Evolutionary conservation across 1,284 basidiomycete genomes (phyloP).

Genomic region (Ceratobasidium sp.): DNA sequence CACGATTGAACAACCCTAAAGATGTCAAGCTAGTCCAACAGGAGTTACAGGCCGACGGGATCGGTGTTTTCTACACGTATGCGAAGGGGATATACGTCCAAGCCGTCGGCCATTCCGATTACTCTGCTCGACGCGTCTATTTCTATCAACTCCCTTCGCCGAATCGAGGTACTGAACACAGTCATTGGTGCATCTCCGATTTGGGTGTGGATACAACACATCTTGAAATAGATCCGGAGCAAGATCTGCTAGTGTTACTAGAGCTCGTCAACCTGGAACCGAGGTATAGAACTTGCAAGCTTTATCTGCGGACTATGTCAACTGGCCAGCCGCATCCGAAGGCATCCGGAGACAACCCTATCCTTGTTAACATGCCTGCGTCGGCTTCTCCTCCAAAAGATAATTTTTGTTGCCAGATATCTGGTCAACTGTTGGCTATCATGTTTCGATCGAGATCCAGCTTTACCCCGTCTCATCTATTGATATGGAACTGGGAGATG

Average conservation of each 20-base stretch:
- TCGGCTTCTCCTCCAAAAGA: background rate
- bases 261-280: background rate
- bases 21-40: background rate
- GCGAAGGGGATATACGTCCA: background rate
- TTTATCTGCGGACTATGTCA: conserved; percentile 27
- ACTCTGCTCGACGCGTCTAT: background rate
- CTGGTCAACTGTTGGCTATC: background rate
- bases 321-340: conserved; percentile 3
- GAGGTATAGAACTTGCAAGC: background rate
- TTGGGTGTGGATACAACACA: background rate
- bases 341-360: background rate
- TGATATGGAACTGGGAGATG: conserved; percentile 34
- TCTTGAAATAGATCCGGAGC: conserved; percentile 23
- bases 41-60: background rate
- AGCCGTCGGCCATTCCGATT: too few species aligned
- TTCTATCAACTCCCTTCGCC: conserved; percentile 26
- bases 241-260: conserved; percentile 15
- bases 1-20: background rate
- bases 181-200: background rate
- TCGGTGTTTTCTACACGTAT: background rate
- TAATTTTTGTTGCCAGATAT: background rate
- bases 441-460: background rate
- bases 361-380: background rate
- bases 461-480: background rate
- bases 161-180: conserved; percentile 4